These are phyloP conservation scores for Emmonsiellopsis sp. DNA, from an alignment of 2,329 filamentous ascomycete species.

Conservation along the genomic window DNA sequence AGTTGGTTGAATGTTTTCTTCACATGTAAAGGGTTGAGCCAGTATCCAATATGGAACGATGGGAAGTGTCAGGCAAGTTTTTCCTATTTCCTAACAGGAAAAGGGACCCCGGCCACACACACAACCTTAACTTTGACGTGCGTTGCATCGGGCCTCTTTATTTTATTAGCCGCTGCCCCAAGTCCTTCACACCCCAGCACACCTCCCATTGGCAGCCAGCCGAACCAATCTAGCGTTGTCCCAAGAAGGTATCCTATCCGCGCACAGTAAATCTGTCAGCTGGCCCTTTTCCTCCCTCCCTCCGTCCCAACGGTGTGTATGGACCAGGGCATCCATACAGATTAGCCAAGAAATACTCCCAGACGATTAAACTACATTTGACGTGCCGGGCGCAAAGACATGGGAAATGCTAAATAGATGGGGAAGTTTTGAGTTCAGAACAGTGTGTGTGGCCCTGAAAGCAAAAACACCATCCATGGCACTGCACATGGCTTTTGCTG, in stretches of 20 bases:
- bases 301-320: neutral
- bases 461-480: neutral
- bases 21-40: too few relatives aligned
- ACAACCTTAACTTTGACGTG: neutral
- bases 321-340: neutral
- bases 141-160: neutral
- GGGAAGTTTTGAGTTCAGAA: neutral
- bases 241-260: neutral
- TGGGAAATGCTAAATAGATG: neutral
- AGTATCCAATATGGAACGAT: too few relatives aligned
- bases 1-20: too few relatives aligned
- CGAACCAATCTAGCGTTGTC: neutral
- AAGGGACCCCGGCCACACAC: neutral
- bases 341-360: neutral
- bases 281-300: neutral
- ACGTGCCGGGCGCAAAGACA: neutral
- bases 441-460: neutral
- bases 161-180: neutral
- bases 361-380: neutral
- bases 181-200: neutral
- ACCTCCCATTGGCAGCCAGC: neutral
- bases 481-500: constrained; percentile 1
- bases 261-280: neutral
- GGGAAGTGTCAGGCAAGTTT: too few relatives aligned
- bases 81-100: neutral